phyloP scores from a whole-genome alignment of 2,329 filamentous ascomycete genomes.

The Fusarium liriodendri region DNA sequence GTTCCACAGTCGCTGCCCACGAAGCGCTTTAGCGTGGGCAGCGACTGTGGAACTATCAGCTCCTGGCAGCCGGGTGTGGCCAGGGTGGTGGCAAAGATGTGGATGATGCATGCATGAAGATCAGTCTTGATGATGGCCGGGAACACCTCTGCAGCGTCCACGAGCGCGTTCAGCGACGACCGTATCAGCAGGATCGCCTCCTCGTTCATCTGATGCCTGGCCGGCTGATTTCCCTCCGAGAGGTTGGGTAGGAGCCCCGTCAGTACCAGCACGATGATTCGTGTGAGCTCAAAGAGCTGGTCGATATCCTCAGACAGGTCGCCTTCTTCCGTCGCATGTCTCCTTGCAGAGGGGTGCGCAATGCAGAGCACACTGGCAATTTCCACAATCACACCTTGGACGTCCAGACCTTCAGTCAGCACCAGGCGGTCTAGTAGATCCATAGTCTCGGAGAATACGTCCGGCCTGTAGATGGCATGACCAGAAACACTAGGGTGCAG shows the following conservation, averaged over 20 bases:
- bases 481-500: constrained; percentile 93
- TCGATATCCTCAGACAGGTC: constrained; percentile 97
- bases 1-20: constrained; percentile 81
- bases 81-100: constrained; percentile 95
- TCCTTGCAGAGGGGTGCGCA: constrained; percentile 87
- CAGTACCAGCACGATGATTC: constrained; percentile 94
- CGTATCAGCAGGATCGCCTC: constrained; percentile 86
- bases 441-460: constrained; percentile 97
- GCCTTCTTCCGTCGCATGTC: constrained; percentile 67
- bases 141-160: constrained; percentile 95
- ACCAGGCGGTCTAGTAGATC: constrained; percentile 93
- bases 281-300: constrained; percentile 94
- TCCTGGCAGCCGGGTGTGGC: constrained; percentile 87
- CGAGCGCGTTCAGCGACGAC: constrained; percentile 85
- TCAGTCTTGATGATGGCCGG: constrained; percentile 97
- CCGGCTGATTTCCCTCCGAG: constrained; percentile 72
- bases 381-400: constrained; percentile 93
- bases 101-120: constrained; percentile 93
- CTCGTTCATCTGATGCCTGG: constrained; percentile 84
- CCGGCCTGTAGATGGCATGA: constrained; percentile 95
- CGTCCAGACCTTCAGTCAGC: constrained; percentile 87
- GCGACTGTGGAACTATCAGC: constrained; percentile 86
- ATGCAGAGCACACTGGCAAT: constrained; percentile 92
- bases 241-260: constrained; percentile 89
- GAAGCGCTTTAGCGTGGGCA: constrained; percentile 93